Percentiles rank a stretch among this genome's conserved stretches.
phyloP scores from a whole-genome alignment of 768 basidiomycete species.

The Lentinula lateritia region DNA sequence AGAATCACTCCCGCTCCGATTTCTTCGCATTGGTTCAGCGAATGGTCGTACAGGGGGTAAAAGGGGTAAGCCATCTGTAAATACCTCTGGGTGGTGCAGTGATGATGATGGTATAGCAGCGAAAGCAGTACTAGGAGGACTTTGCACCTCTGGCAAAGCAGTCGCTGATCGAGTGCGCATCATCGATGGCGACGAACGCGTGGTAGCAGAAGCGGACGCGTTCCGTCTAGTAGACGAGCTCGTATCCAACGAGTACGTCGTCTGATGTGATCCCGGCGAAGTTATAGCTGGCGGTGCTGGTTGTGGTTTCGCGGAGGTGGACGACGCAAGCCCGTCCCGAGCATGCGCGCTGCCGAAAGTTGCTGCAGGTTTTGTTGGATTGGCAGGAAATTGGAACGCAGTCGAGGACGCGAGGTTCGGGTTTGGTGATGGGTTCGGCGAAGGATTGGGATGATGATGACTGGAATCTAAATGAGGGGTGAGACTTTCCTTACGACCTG shows the following conservation, averaged over 20 bases:
- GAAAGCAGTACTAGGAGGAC: not conserved
- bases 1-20: constrained; percentile 44
- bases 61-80: constrained; percentile 19
- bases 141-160: constrained; percentile 25
- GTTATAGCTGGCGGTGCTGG: not conserved
- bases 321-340: not conserved
- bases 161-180: constrained; percentile 39
- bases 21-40: constrained; percentile 27
- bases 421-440: not conserved
- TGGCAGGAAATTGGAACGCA: constrained; percentile 38
- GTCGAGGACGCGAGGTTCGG: constrained; percentile 25
- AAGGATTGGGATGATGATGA: not conserved
- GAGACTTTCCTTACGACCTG: constrained; percentile 5
- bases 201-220: constrained; percentile 15
- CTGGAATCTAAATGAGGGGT: not conserved
- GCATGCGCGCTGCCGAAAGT: constrained; percentile 17
- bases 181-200: constrained; percentile 22
- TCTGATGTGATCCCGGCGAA: constrained; percentile 40
- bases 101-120: constrained; percentile 11
- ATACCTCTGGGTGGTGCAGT: constrained; percentile 1
- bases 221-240: constrained; percentile 24
- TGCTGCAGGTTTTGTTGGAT: constrained; percentile 22
- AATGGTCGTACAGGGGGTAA: constrained; percentile 42
- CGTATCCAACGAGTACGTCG: constrained; percentile 52
- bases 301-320: not conserved